Conservation (phyloP, 257 asterid species). For the Solanum boliviense region DNA sequence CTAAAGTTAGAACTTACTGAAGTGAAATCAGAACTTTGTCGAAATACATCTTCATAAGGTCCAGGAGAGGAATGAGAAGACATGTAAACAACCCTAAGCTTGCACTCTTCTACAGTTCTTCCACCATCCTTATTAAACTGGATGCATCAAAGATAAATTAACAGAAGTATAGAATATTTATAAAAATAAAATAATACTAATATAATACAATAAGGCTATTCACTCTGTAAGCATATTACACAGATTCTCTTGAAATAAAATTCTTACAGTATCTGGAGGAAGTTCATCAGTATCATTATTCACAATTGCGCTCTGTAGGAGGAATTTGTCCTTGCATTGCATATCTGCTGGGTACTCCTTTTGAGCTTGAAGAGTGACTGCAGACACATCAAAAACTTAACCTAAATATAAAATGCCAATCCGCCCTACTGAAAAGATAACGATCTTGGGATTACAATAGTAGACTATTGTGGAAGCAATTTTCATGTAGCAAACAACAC, state of each 20-base stretch:
- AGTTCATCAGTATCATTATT: slow-evolving; percentile 50
- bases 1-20: slow-evolving; percentile 20
- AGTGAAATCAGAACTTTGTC: slow-evolving; percentile 13
- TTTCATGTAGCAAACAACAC: background rate
- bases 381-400: slow-evolving; percentile 3
- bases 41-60: slow-evolving; percentile 17
- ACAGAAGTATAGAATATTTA: background rate
- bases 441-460: background rate
- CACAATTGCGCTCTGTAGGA: slow-evolving; percentile 52
- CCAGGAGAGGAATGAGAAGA: slow-evolving; percentile 26
- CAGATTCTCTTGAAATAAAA: background rate
- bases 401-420: background rate
- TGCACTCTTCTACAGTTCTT: slow-evolving; percentile 44
- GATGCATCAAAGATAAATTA: background rate
- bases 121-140: slow-evolving; percentile 69
- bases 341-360: slow-evolving; percentile 61
- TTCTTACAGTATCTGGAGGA: slow-evolving; percentile 51
- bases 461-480: background rate
- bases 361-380: slow-evolving; percentile 84
- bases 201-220: background rate
- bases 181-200: background rate
- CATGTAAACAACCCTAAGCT: slow-evolving; percentile 59
- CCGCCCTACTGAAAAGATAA: background rate
- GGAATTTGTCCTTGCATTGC: slow-evolving; percentile 83
- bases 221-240: background rate